Conservation (phyloP, 768 basidiomycete species). For the Lentinula aciculospora region DNA sequence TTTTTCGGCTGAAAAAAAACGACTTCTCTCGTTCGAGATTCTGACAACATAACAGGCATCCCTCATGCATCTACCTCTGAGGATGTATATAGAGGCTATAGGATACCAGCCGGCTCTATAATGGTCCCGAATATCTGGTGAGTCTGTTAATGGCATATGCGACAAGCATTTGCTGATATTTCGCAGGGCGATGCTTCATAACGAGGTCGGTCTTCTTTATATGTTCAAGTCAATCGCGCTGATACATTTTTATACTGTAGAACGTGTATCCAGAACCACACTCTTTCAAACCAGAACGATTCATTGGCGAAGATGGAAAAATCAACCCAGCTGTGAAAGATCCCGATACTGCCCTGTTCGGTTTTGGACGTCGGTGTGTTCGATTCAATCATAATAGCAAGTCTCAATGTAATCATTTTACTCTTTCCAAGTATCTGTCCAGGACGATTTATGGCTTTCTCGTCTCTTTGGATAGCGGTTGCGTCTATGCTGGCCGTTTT, state of each 20-base stretch:
- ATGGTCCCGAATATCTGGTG: conserved; percentile 22
- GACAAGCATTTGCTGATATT: neutral
- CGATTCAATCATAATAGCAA: neutral
- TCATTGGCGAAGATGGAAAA: conserved; percentile 12
- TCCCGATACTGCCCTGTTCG: conserved; percentile 7
- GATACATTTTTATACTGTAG: neutral
- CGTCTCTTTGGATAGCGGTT: conserved; percentile 12
- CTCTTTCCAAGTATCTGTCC: conserved; percentile 8
- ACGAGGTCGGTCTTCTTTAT: conserved; percentile 9
- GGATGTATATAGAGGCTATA: conserved; percentile 20
- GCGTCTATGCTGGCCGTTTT: conserved; percentile 19
- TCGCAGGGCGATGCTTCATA: conserved; percentile 21
- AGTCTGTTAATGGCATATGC: neutral
- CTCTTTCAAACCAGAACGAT: conserved; percentile 22
- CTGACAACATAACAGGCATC: conserved; percentile 16
- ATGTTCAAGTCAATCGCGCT: neutral
- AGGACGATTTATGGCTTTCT: conserved; percentile 7
- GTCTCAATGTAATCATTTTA: too few species aligned
- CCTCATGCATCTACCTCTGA: conserved; percentile 21
- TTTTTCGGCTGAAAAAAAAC: too few species aligned
- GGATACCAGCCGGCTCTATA: conserved; percentile 23
- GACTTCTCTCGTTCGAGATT: too few species aligned
- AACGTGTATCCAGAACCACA: conserved; percentile 20
- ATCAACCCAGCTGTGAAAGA: conserved; percentile 6
- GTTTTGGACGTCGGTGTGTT: conserved; percentile 6